Conservation (phyloP, 176 grass and related monocot genomes). For the Cocos nucifera region DNA sequence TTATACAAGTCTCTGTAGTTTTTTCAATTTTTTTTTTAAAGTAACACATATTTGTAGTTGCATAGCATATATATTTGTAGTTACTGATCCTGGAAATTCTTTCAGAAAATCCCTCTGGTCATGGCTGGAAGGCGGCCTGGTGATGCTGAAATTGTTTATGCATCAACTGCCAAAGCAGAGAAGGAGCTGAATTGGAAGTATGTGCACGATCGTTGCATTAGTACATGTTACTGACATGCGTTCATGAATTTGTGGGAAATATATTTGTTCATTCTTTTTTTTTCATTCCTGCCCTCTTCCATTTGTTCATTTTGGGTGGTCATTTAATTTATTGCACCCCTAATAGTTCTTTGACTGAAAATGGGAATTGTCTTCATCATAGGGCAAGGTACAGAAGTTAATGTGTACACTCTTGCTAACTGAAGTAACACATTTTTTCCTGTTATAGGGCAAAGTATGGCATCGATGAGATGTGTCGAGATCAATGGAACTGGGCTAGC, state of each 20-base stretch:
- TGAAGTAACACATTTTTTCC: constrained; percentile 9
- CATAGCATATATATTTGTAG: too few relatives aligned
- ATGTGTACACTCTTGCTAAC: not conserved
- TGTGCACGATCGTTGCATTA: constrained; percentile 1
- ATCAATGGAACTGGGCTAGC: constrained; percentile 90
- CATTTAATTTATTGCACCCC: too few relatives aligned
- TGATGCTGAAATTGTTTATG: constrained; percentile 87
- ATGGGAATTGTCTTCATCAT: too few relatives aligned
- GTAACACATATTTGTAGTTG: too few relatives aligned
- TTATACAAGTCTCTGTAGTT: too few relatives aligned
- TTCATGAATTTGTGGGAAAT: not conserved
- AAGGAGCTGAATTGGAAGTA: constrained; percentile 90
- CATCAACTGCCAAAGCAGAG: constrained; percentile 77
- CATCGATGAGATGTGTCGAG: constrained; percentile 76
- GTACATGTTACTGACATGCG: too few relatives aligned
- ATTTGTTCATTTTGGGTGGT: too few relatives aligned
- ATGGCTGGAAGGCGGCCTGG: constrained; percentile 69
- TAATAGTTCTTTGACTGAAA: too few relatives aligned
- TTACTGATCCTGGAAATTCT: not conserved
- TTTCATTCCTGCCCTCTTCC: not conserved
- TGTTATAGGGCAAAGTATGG: constrained; percentile 58
- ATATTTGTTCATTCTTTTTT: not conserved
- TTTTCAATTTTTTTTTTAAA: too few relatives aligned
- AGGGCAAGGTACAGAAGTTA: not conserved
- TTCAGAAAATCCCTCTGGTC: constrained; percentile 79